phyloP scores from a whole-genome alignment of 1,284 basidiomycete genomes.

The Inonotus hispidus region DNA sequence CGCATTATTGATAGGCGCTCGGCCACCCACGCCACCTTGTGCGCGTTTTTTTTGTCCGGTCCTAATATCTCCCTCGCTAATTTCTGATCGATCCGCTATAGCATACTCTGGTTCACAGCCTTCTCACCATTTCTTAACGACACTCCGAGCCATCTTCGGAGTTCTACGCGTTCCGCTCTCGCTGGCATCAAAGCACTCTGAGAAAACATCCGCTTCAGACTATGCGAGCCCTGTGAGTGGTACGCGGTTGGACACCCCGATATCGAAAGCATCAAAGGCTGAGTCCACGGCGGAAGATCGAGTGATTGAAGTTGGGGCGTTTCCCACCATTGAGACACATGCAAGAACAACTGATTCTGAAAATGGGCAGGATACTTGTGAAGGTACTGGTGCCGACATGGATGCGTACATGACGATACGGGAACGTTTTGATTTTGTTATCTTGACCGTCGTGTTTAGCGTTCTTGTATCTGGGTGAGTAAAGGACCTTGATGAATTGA shows the following conservation, averaged over 20 bases:
- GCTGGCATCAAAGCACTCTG: neutral
- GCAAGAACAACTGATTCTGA: constrained; percentile 10
- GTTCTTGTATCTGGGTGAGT: constrained; percentile 57
- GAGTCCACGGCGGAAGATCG: neutral
- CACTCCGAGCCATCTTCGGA: constrained; percentile 56
- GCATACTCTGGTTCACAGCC: constrained; percentile 35
- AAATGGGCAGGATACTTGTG: constrained; percentile 17
- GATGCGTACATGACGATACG: constrained; percentile 52
- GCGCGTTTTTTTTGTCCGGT: constrained; percentile 22
- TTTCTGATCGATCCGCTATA: neutral
- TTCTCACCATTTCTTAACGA: constrained; percentile 52
- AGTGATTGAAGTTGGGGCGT: neutral
- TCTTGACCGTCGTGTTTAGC: constrained; percentile 57
- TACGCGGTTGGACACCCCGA: neutral
- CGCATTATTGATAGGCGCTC: constrained; percentile 48
- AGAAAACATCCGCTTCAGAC: neutral
- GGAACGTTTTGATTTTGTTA: constrained; percentile 64
- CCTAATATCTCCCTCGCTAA: neutral
- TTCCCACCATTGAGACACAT: neutral
- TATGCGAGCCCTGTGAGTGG: neutral
- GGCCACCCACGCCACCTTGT: constrained; percentile 76
- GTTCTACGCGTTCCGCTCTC: too few species aligned
- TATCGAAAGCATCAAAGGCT: neutral
- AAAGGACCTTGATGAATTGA: neutral
- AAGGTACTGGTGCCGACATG: constrained; percentile 22